Evolutionary conservation across 1,284 basidiomycete genomes (phyloP), one percentile per base, ranked within the genome.

Genomic region (Leccinum fallax): DNA sequence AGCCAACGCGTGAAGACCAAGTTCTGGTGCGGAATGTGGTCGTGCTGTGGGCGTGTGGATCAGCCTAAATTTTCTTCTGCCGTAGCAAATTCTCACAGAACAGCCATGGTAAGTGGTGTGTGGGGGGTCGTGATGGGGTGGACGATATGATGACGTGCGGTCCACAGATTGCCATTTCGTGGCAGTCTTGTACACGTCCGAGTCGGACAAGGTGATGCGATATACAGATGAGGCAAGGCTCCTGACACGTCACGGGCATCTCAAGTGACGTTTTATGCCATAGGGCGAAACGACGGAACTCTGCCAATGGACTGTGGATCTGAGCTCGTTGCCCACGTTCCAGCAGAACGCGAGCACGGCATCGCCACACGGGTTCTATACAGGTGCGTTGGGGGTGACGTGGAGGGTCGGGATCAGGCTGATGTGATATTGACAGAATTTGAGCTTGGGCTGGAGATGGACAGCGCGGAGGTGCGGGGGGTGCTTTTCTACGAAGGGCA

Each of bases 301-400:
- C 58, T 94, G 92, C 78, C 88, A 90, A 76, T 94, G 92, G 92
- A 91, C 88, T 7, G 91, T 93, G 51, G 89, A 94, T 74, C 80
- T 94, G 57, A 84, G 85, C 52, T 83, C 87, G 28, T 75, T 94
- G 61, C 91, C 91, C 32, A 86, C 85, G 51, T 94, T 92, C 79
- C 85, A 85, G 71, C 84, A 86, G 64, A 87, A 88, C 66, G 86
- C 87, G 52, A 78, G 75, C 26, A 69, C 79, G 59, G 79, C 85
- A 24, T 79, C 81, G 53, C 72, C 78, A 46, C 79, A 81, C 58
- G 88, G 90, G 15, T 94, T 93, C 76, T 93, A 92, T 69, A 93
- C 91, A 55, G 90, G 90, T 89, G 61, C 63, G 61, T 64, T 3
- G 30, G 21, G 30, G 52, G 15, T 30, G 34, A 16, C 3, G 30